phyloP scores from a whole-genome alignment of 768 basidiomycete species.

The Lentinula guzmanii region DNA sequence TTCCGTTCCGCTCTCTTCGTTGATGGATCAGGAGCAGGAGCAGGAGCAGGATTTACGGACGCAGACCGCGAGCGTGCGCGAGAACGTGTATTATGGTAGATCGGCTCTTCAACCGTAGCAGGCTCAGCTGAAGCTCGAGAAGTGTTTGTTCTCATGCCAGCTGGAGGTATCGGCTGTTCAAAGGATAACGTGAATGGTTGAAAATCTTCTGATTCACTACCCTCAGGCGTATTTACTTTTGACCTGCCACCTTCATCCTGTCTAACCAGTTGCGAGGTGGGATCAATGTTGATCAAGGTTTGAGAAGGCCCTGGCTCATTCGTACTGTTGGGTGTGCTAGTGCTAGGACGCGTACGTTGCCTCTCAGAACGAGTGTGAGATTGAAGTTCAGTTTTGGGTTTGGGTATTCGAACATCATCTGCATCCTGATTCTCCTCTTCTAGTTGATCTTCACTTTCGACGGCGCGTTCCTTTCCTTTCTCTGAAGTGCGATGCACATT shows the following conservation, averaged over 20 bases:
- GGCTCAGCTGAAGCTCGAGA: not conserved
- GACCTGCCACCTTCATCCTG: not conserved
- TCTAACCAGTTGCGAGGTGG: not conserved
- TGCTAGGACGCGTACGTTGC: not conserved
- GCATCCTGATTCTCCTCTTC: not conserved
- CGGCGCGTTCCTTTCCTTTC: not conserved
- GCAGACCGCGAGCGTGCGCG: conserved; percentile 28
- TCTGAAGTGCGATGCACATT: not conserved
- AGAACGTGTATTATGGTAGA: conserved; percentile 20
- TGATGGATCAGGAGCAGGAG: conserved; percentile 5
- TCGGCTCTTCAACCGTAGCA: not conserved
- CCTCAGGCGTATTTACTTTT: not conserved
- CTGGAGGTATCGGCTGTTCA: not conserved
- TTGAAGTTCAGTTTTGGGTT: not conserved
- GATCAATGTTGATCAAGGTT: not conserved
- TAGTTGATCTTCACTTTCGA: not conserved
- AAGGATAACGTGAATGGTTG: not conserved
- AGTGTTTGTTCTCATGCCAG: not conserved
- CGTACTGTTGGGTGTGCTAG: not conserved
- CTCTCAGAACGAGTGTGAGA: not conserved
- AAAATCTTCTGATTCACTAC: not conserved
- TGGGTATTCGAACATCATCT: not conserved
- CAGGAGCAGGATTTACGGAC: conserved; percentile 22
- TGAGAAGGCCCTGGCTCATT: not conserved
- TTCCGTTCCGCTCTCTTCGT: not conserved